Evolutionary conservation across 352 stramenopile genomes (phyloP).

Genomic region (Globisporangium apiculatum): DNA sequence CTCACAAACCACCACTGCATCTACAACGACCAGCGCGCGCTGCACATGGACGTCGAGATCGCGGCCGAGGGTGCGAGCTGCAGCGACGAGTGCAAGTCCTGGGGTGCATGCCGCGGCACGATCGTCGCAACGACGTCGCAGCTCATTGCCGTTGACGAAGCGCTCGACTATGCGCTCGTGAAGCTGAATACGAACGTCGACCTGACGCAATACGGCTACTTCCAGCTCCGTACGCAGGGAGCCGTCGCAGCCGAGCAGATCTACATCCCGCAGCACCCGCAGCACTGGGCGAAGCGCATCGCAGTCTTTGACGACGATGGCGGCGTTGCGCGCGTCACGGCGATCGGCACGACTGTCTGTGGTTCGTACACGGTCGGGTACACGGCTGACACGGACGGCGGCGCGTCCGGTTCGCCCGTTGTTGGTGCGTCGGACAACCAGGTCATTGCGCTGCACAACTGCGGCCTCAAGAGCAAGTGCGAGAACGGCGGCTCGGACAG

Average conservation of each 20-base stretch:
- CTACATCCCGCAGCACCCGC: slow-evolving; percentile 42
- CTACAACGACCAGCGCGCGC: slow-evolving; percentile 9
- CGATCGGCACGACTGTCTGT: slow-evolving; percentile 20
- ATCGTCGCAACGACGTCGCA: slow-evolving; percentile 20
- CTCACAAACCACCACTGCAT: slow-evolving; percentile 51
- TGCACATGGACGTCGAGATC: slow-evolving; percentile 26
- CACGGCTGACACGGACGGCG: slow-evolving; percentile 28
- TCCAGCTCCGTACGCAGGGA: slow-evolving; percentile 24
- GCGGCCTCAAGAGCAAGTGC: slow-evolving; percentile 30
- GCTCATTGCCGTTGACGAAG: slow-evolving; percentile 15
- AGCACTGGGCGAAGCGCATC: slow-evolving; percentile 28
- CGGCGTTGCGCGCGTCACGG: slow-evolving; percentile 11
- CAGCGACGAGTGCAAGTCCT: slow-evolving; percentile 16
- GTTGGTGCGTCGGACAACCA: slow-evolving; percentile 29
- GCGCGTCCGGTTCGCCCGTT: slow-evolving; percentile 39
- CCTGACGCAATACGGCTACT: slow-evolving; percentile 22
- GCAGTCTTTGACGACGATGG: slow-evolving; percentile 20
- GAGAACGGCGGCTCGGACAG: slow-evolving; percentile 68
- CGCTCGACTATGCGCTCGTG: slow-evolving; percentile 36
- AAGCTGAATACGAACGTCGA: slow-evolving; percentile 23
- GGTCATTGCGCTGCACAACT: slow-evolving; percentile 45
- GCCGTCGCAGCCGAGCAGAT: slow-evolving; percentile 25
- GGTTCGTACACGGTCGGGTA: slow-evolving; percentile 29
- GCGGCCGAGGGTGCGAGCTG: slow-evolving; percentile 27
- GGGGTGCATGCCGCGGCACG: slow-evolving; percentile 14